Evolutionary conservation across 176 grass and related monocot species (phyloP).

Genomic region (Paspalum notatum): DNA sequence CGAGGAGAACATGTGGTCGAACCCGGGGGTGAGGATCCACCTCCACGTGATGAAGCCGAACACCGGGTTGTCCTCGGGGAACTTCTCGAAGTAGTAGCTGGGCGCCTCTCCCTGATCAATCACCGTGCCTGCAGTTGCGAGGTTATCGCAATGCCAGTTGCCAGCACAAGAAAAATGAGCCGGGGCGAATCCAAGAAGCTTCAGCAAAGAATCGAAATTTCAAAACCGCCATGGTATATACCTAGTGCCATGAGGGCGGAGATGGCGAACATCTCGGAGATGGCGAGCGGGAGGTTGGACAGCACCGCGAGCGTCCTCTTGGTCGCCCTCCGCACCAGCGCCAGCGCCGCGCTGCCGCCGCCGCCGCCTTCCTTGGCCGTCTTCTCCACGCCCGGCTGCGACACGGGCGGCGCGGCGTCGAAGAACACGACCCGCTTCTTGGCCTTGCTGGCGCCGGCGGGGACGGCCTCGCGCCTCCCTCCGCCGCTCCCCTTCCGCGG

Average conservation of each 20-base stretch:
- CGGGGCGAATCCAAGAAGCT: neutral
- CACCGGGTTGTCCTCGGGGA: constrained; percentile 77
- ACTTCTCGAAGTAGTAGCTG: constrained; percentile 82
- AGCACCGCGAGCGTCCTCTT: constrained; percentile 65
- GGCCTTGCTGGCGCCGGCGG: constrained; percentile 29
- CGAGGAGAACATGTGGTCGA: constrained; percentile 97
- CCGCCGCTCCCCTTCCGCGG: neutral
- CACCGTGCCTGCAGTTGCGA: constrained; percentile 59
- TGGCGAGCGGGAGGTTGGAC: constrained; percentile 86
- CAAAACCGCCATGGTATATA: neutral
- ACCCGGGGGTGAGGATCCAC: constrained; percentile 90
- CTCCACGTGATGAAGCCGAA: constrained; percentile 87
- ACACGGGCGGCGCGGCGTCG: constrained; percentile 63
- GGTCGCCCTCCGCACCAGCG: constrained; percentile 48
- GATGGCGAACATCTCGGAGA: constrained; percentile 82
- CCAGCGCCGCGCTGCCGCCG: constrained; percentile 27
- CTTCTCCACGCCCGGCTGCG: neutral
- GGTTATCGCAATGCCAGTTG: constrained; percentile 24
- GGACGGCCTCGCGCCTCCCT: constrained; percentile 34
- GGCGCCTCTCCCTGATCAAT: constrained; percentile 85
- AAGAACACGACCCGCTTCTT: constrained; percentile 93
- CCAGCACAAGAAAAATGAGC: neutral
- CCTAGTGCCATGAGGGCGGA: constrained; percentile 85
- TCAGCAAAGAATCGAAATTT: neutral
- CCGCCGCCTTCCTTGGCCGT: neutral